Evolutionary conservation across 257 asterid species (phyloP).

Genomic region (Verbascum thapsus): DNA sequence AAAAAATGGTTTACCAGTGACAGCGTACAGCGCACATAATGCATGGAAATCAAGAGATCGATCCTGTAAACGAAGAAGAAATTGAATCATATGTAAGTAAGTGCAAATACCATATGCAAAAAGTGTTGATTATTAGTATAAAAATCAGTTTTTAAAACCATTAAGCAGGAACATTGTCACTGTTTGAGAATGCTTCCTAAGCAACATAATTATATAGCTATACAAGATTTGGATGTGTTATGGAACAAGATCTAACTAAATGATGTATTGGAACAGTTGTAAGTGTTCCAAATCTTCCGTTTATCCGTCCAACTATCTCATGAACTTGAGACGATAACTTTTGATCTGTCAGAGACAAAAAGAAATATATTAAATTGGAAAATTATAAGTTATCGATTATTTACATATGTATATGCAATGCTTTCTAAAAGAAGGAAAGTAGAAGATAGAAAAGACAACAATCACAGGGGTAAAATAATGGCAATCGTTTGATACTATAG

Average conservation of each 20-base stretch:
- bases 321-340: constrained; percentile 89
- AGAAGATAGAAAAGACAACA: too few species aligned
- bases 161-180: not conserved
- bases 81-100: constrained; percentile 25
- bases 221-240: not conserved
- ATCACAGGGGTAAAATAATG: too few species aligned
- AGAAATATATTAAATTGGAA: too few species aligned
- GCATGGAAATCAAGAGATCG: constrained; percentile 79
- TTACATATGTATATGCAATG: constrained; percentile 2
- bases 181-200: constrained; percentile 4
- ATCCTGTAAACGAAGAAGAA: constrained; percentile 56
- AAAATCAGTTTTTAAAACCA: not conserved
- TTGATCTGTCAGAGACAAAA: constrained; percentile 64
- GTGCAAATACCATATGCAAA: constrained; percentile 7
- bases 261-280: constrained; percentile 91
- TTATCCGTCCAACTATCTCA: constrained; percentile 95
- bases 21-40: constrained; percentile 82
- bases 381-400: constrained; percentile 7
- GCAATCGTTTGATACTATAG: not conserved
- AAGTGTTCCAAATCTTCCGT: constrained; percentile 88
- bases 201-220: not conserved
- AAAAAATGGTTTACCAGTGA: constrained; percentile 63
- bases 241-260: constrained; percentile 58
- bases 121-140: not conserved
- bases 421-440: not conserved